Percentiles rank a stretch among this genome's conserved stretches.
These are phyloP conservation scores for Codiaeum variegatum DNA, from an alignment of 441 rosid genomes.

Conservation along the genomic window DNA sequence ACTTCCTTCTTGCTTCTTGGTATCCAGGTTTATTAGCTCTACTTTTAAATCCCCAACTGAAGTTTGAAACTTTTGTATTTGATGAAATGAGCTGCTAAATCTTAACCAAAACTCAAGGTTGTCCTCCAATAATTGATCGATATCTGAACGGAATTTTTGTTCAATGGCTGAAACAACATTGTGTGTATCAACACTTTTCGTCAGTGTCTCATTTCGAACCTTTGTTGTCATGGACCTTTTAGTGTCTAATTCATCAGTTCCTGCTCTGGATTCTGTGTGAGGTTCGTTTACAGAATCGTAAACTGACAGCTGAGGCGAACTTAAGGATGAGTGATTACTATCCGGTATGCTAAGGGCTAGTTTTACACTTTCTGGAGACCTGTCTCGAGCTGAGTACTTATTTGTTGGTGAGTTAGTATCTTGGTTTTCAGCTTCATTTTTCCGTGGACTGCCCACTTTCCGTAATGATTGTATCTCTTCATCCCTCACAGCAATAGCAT, in stretches of 20 bases:
- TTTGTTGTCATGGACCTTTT: conserved; percentile 27
- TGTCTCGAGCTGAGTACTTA: conserved; percentile 24
- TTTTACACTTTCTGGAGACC: conserved; percentile 34
- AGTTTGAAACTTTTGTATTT: conserved; percentile 64
- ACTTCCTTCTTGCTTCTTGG: conserved; percentile 26
- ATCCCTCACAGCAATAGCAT: conserved; percentile 49
- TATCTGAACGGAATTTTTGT: conserved; percentile 60
- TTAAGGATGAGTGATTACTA: conserved; percentile 31
- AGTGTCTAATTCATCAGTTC: conserved; percentile 9
- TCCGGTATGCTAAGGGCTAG: conserved; percentile 30
- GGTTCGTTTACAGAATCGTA: conserved; percentile 22
- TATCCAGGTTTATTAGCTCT: conserved; percentile 43
- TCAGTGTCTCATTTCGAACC: conserved; percentile 24
- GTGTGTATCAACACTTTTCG: conserved; percentile 18
- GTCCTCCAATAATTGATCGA: conserved; percentile 74
- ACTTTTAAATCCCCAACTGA: conserved; percentile 58
- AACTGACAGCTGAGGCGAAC: conserved; percentile 37
- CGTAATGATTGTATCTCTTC: conserved; percentile 50
- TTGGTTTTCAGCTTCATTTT: conserved; percentile 28
- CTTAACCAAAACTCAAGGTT: conserved; percentile 95
- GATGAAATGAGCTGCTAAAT: conserved; percentile 75
- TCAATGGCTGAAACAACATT: conserved; percentile 38
- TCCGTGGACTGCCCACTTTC: conserved; percentile 24
- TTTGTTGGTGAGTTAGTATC: conserved; percentile 23
- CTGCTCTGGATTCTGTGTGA: conserved; percentile 18